A percentile compares a stretch with the other conserved stretches of the same genome.
Conservation (phyloP, 495 filamentous ascomycete species). For the Aspergillus nidulans region DNA sequence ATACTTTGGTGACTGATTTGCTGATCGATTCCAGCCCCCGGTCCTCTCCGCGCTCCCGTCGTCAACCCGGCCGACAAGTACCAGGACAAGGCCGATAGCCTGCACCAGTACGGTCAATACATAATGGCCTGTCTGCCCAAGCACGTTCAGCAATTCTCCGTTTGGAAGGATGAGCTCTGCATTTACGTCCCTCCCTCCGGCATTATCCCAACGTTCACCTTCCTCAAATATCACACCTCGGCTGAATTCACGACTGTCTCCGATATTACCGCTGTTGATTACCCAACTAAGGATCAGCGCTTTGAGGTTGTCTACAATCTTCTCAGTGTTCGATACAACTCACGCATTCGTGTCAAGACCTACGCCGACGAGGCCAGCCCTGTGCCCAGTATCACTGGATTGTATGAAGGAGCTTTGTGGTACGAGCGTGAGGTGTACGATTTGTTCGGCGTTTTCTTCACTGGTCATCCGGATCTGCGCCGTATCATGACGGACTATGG, state of each 20-base stretch:
- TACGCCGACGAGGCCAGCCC: constrained; percentile 97
- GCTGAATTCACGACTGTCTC: constrained; percentile 93
- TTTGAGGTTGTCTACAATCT: constrained; percentile 99
- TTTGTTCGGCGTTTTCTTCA: constrained; percentile 96
- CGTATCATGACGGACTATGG: constrained; percentile 99
- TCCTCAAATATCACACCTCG: constrained; percentile 95
- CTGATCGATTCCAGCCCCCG: constrained; percentile 41
- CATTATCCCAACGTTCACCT: constrained; percentile 84
- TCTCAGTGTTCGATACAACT: constrained; percentile 91
- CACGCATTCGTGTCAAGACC: constrained; percentile 95
- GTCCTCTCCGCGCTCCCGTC: constrained; percentile 68
- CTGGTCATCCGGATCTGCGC: constrained; percentile 89
- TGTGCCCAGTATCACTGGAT: constrained; percentile 76
- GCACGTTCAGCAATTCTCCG: constrained; percentile 97
- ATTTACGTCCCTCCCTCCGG: constrained; percentile 87
- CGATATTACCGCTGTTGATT: constrained; percentile 92
- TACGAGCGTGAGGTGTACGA: constrained; percentile 98
- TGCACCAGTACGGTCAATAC: constrained; percentile 94
- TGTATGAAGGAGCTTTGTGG: constrained; percentile 97
- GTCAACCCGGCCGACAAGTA: constrained; percentile 95
- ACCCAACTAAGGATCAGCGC: constrained; percentile 85
- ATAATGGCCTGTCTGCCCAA: constrained; percentile 95
- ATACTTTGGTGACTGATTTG: constrained; percentile 1
- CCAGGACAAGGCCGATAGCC: constrained; percentile 69
- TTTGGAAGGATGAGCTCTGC: constrained; percentile 98